Evolutionary conservation across 2,329 filamentous ascomycete genomes (phyloP), one percentile per base, ranked within the genome.

Genomic region (Meredithiella fracta): DNA sequence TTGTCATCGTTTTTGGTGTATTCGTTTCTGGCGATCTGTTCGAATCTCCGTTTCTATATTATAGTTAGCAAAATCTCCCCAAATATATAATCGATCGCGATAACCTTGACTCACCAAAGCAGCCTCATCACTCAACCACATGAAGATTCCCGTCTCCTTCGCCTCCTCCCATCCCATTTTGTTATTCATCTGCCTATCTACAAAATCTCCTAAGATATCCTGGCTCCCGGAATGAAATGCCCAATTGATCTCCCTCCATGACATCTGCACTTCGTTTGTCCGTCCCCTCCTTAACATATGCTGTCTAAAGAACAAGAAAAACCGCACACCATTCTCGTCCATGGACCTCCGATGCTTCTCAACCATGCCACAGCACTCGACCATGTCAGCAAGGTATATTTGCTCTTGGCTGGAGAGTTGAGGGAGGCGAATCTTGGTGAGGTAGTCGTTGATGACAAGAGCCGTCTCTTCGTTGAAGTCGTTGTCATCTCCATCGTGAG

Each of bases 21-120:
- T 65, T 97, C 89, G 60, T 92, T 95, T 47, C 90, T 82, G 29
- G 90, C 94, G 47, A 98, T 79, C n/a, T 80, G 70, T 66, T 98
- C 92, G 60, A 98, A 90, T 22, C 59, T 56, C 50, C 60, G 64
- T 68, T 67, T 69, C 58, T 22, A 3, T 22, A 22, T 40, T 11
- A 14, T 5, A 2, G 50, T 40, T n/a, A 54, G 44, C 8, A 31
- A 37, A 26, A 4, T 7, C n/a, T 6, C 17, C 15, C 26, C 25
- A 15, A 37, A 20, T 7, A 22, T 20, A 40, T 17, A 7, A 34
- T 11, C n/a, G n/a, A 47, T 15, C 26, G 23, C 29, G 11, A 17
- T 2, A 15, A 22, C 9, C 17, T 3, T 25, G n/a, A 26, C 82
- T 67, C 74, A 92, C 87, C 65, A 97, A 72, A 22, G 88, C 82